Evolutionary conservation across 2,329 filamentous ascomycete species (phyloP).

Genomic region (Clonostachys rhizophaga): DNA sequence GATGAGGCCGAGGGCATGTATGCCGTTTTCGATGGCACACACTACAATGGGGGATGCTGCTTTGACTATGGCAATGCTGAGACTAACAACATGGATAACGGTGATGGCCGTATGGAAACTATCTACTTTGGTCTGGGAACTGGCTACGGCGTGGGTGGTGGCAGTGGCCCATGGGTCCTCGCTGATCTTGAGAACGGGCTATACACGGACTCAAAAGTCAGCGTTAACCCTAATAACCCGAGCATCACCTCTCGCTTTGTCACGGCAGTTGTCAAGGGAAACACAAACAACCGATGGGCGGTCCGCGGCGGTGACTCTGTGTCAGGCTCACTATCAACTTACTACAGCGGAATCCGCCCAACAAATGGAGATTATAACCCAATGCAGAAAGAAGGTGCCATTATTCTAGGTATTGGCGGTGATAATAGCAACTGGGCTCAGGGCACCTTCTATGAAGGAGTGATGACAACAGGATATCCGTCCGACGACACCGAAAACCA

Average conservation of each 20-base stretch:
- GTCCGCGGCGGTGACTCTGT: constrained; percentile 53
- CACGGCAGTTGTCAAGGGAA: constrained; percentile 52
- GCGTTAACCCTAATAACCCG: constrained; percentile 45
- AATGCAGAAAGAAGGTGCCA: constrained; percentile 62
- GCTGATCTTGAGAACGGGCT: constrained; percentile 64
- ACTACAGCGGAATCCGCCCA: constrained; percentile 47
- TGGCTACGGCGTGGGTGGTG: constrained; percentile 51
- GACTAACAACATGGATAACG: constrained; percentile 44
- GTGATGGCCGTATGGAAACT: constrained; percentile 64
- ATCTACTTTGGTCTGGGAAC: constrained; percentile 38
- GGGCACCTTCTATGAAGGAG: constrained; percentile 62
- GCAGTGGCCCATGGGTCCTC: constrained; percentile 63
- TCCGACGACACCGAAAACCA: constrained; percentile 51
- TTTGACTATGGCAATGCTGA: constrained; percentile 57
- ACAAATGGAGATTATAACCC: constrained; percentile 46
- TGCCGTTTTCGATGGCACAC: constrained; percentile 53
- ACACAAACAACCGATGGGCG: constrained; percentile 48
- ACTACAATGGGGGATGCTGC: constrained; percentile 53
- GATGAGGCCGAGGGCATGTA: constrained; percentile 57
- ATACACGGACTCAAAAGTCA: constrained; percentile 47
- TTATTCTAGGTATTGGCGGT: constrained; percentile 67
- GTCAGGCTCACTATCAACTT: constrained; percentile 50
- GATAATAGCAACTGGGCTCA: constrained; percentile 57
- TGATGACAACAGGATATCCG: constrained; percentile 59
- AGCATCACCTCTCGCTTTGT: constrained; percentile 50